Conservation (phyloP, 768 basidiomycete genomes). For the Cystobasidium tubakii region DNA sequence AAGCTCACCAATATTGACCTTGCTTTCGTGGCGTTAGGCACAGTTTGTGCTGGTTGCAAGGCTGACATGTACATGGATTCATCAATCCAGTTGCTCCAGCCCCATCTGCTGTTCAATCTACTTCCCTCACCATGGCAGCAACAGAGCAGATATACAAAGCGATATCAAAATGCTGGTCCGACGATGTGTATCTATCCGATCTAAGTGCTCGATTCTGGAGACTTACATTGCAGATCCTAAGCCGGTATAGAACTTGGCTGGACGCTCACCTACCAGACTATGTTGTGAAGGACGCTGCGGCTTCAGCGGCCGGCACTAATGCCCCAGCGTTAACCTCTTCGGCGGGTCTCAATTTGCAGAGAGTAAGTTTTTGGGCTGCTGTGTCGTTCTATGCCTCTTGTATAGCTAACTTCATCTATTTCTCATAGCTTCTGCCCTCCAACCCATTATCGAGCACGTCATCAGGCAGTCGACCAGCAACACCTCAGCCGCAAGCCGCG, state of each 20-base stretch:
- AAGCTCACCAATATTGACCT: not conserved
- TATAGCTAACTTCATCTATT: not conserved
- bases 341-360: conserved; percentile 15
- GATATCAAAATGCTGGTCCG: conserved; percentile 74
- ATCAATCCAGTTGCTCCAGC: conserved; percentile 14
- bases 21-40: not conserved
- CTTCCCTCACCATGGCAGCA: conserved; percentile 43
- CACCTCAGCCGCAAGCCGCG: conserved; percentile 43
- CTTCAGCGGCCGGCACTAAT: conserved; percentile 2
- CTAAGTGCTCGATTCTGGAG: conserved; percentile 82
- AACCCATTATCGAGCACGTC: not conserved
- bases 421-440: conserved; percentile 20
- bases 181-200: conserved; percentile 75
- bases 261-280: conserved; percentile 54
- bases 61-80: no score
- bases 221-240: conserved; percentile 81
- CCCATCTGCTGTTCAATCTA: conserved; percentile 20
- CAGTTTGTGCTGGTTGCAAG: no score
- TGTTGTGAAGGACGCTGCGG: not conserved
- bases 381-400: no score
- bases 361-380: not conserved
- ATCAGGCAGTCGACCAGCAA: not conserved
- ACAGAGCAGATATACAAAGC: conserved; percentile 61
- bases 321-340: not conserved
- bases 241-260: conserved; percentile 75